Percentiles rank a stretch among this genome's conserved stretches.
Evolutionary conservation across 2,329 filamentous ascomycete species (phyloP).

Genomic region (Aotearoamyces nothofagi): DNA sequence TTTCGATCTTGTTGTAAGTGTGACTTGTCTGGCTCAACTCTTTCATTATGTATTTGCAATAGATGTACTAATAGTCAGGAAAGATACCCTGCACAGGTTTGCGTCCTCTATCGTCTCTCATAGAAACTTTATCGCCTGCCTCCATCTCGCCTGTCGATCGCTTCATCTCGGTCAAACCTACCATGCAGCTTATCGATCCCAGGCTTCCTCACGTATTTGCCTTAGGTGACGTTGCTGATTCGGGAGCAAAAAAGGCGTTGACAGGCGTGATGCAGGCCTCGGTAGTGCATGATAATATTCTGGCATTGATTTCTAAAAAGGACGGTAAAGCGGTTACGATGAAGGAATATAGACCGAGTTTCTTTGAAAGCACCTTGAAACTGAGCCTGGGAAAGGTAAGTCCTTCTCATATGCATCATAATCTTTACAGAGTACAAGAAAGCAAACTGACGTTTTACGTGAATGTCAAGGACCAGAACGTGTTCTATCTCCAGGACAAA

Average conservation of each 20-base stretch:
- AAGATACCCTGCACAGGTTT: background rate
- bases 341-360: background rate
- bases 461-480: background rate
- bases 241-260: no score
- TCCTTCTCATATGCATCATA: background rate
- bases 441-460: no score
- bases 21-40: slow-evolving; percentile 21
- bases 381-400: background rate
- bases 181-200: no score
- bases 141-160: no score
- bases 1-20: slow-evolving; percentile 27
- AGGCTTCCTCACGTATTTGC: no score
- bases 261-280: no score
- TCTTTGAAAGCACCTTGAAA: no score
- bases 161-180: no score
- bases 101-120: background rate
- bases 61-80: background rate
- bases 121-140: no score
- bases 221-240: no score
- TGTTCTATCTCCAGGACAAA: slow-evolving; percentile 13
- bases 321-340: background rate
- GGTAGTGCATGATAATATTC: background rate
- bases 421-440: background rate
- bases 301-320: background rate
- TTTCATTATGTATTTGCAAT: no score